A percentile compares a stretch with the other conserved stretches of the same genome.
Conservation (phyloP, 1,139 yeast species). For the Kluyveromyces sp. region DNA sequence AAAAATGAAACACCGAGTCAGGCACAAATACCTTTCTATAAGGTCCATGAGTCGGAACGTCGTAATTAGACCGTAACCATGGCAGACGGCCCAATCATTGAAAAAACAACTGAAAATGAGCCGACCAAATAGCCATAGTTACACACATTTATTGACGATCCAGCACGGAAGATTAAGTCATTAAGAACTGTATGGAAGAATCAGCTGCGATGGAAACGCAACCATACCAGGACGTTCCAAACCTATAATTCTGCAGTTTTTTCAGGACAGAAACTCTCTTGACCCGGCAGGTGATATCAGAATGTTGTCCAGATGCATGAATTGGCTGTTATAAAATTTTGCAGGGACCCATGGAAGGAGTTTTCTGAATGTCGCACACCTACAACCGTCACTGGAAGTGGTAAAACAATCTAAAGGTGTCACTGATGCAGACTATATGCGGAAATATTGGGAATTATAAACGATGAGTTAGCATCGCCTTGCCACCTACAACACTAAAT, state of each 20-base stretch:
- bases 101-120: constrained; percentile 61
- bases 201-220: no score
- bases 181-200: no score
- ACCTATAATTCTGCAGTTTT: no score
- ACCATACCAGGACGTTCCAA: no score
- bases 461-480: constrained; percentile 54
- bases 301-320: constrained; percentile 9
- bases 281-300: constrained; percentile 12
- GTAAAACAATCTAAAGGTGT: constrained; percentile 36
- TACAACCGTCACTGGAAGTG: no score
- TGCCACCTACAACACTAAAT: constrained; percentile 38
- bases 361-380: no score
- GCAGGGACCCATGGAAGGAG: constrained; percentile 20
- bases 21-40: constrained; percentile 45
- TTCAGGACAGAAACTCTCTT: constrained; percentile 37
- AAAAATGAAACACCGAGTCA: constrained; percentile 28
- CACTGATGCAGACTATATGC: constrained; percentile 35
- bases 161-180: no score
- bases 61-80: constrained; percentile 54
- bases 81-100: constrained; percentile 67
- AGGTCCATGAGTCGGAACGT: constrained; percentile 56
- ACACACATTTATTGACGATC: no score
- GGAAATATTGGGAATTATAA: constrained; percentile 53
- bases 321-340: constrained; percentile 17
- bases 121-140: no score